Evolutionary conservation across 2,329 filamentous ascomycete species (phyloP).

Genomic region (Pleurostoma richardsiae): DNA sequence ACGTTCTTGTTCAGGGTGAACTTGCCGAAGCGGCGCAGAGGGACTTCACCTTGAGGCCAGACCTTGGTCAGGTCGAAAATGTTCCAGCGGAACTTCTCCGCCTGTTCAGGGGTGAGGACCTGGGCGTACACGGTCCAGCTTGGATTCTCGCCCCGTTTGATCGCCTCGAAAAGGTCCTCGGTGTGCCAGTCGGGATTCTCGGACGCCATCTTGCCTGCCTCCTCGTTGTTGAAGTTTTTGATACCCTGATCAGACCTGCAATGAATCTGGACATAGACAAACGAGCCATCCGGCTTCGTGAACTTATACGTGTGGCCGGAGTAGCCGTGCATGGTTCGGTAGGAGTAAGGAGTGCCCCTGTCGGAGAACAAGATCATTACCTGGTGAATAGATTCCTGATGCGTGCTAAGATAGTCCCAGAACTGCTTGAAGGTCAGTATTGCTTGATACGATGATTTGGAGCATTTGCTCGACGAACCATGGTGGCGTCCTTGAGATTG

Average conservation of each 20-base stretch:
- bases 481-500: conserved; percentile 64
- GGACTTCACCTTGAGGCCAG: conserved; percentile 60
- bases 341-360: conserved; percentile 60
- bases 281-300: conserved; percentile 59
- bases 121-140: conserved; percentile 63
- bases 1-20: conserved; percentile 61
- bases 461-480: conserved; percentile 29
- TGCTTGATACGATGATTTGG: not conserved
- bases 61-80: conserved; percentile 67
- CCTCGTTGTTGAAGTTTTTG: conserved; percentile 53
- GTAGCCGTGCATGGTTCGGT: conserved; percentile 64
- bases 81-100: conserved; percentile 56
- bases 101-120: conserved; percentile 55
- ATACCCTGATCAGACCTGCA: conserved; percentile 58
- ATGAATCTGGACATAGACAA: conserved; percentile 63
- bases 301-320: conserved; percentile 64
- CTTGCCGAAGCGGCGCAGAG: conserved; percentile 54
- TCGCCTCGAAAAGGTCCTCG: conserved; percentile 60
- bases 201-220: conserved; percentile 47
- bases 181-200: conserved; percentile 59
- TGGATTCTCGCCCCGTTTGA: conserved; percentile 54
- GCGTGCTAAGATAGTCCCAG: conserved; percentile 53
- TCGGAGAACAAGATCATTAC: conserved; percentile 64
- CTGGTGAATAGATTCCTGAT: conserved; percentile 59
- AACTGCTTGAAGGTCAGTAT: conserved; percentile 23